Base-by-base conservation (phyloP, 129 eudicot species). In the Chrysanthemum lavandulifolium region DNA sequence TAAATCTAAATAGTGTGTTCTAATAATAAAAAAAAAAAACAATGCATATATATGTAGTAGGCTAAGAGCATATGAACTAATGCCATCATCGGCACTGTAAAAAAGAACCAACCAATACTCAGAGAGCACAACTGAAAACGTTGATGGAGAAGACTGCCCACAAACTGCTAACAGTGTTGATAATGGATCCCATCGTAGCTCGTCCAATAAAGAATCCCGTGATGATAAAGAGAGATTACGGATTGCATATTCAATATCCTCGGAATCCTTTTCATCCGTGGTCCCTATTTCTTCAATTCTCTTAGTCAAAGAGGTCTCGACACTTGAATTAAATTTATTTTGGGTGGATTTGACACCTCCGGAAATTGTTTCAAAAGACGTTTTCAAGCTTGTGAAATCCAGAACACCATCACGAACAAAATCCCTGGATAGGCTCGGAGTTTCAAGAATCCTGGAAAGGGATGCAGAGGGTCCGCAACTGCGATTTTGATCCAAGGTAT, bases 141-240 rank as follows among this genome's bases (percentile, higher is more conserved):
- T 80, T 66, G 89, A 76, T 53, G 97, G 95, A 55, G 82, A 72
- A 54, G 90, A 83, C 87, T 90, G 96, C 49, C 88, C 92, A 82
- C 99, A 95, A 63, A 90, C 87, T 72, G 79, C 69, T 73, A 91
- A 78, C 23, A 95, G 73, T 5, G 86, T 86, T 19, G 75, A 76
- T 54, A 90, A 79, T 6, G 97, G 83, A 74, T 88, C 84, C 82
- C 79, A 78, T 6, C 49, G 68, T 61, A 78, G 85, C 73, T 69
- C 84, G 15, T 74, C 86, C 69, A 84, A 58, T 12, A 83, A 78
- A 78, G 89, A 71, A 65, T 80, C 68, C 56, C 74, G 80, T 27
- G 93, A 85, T 59, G 90, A 69, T 79, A 94, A 68, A 7, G 90
- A 95, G 15, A 95, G 88, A 62, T 86, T 84, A 49, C 82, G 75